Evolutionary conservation across 805 yeast genomes (phyloP).

Genomic region (Starmerella geochares): DNA sequence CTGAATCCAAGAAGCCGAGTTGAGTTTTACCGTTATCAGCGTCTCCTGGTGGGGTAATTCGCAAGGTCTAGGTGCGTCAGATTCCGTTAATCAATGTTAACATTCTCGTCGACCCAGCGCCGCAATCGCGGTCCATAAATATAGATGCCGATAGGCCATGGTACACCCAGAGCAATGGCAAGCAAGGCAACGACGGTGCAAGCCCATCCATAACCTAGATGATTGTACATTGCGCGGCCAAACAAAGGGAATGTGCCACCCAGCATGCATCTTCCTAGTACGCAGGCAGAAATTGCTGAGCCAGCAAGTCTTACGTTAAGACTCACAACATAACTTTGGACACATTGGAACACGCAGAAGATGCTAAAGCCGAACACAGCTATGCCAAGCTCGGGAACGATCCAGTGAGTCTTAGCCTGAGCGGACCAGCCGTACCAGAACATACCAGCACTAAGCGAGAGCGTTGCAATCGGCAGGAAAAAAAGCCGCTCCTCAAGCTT

Average conservation of each 20-base stretch:
- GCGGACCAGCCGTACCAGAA: conserved; percentile 70
- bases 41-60: no score
- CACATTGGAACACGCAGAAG: conserved; percentile 56
- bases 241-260: conserved; percentile 64
- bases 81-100: conserved; percentile 28
- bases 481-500: conserved; percentile 56
- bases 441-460: conserved; percentile 49
- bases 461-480: conserved; percentile 40
- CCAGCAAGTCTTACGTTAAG: conserved; percentile 61
- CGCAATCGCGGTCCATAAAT: conserved; percentile 49
- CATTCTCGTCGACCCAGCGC: conserved; percentile 43
- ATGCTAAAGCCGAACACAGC: conserved; percentile 50
- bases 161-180: conserved; percentile 51
- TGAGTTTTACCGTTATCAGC: no score
- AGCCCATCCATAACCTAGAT: conserved; percentile 62
- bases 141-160: conserved; percentile 49
- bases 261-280: conserved; percentile 53
- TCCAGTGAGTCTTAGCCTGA: conserved; percentile 45
- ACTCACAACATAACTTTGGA: conserved; percentile 59
- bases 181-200: conserved; percentile 52
- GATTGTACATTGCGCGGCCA: conserved; percentile 47
- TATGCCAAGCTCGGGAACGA: conserved; percentile 54
- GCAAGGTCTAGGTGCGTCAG: no score
- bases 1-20: no score
- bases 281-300: conserved; percentile 58